A percentile compares a stretch with the other conserved stretches of the same genome.
phyloP scores from a whole-genome alignment of 1,139 yeast species.

The Magnusiomyces sp. region DNA sequence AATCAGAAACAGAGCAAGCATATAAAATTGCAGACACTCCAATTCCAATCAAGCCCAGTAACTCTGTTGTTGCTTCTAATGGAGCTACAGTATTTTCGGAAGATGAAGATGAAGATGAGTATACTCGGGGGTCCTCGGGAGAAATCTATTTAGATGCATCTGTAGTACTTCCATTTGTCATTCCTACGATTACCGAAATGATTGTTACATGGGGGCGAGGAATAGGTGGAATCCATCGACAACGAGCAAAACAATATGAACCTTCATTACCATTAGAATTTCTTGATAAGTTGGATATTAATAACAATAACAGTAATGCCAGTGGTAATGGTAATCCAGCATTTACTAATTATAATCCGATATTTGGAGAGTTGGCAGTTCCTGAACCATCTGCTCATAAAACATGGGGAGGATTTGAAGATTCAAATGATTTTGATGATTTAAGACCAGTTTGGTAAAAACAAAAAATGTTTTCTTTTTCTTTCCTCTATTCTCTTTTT shows the following conservation, averaged over 20 bases:
- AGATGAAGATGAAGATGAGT: slow-evolving; percentile 17
- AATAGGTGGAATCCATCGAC: slow-evolving; percentile 31
- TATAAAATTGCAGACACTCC: slow-evolving; percentile 11
- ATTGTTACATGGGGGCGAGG: slow-evolving; percentile 38
- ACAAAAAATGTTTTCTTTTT: too few species aligned
- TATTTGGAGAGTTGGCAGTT: slow-evolving; percentile 21
- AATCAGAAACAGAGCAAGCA: slow-evolving; percentile 14
- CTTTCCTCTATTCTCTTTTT: too few species aligned
- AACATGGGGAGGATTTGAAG: slow-evolving; percentile 27
- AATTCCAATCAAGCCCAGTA: slow-evolving; percentile 10
- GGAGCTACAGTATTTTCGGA: background rate
- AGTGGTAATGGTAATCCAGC: slow-evolving; percentile 7
- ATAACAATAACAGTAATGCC: slow-evolving; percentile 3
- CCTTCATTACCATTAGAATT: slow-evolving; percentile 36
- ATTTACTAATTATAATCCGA: slow-evolving; percentile 10
- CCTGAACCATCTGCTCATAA: slow-evolving; percentile 26
- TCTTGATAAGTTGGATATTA: slow-evolving; percentile 30
- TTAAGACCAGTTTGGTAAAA: slow-evolving; percentile 11
- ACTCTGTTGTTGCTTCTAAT: slow-evolving; percentile 10
- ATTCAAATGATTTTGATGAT: slow-evolving; percentile 16
- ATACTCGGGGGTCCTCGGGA: slow-evolving; percentile 6
- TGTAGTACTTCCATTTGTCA: slow-evolving; percentile 29
- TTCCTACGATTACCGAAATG: slow-evolving; percentile 36
- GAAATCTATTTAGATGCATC: slow-evolving; percentile 30
- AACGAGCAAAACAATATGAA: slow-evolving; percentile 31